Evolutionary conservation across 2,329 filamentous ascomycete species (phyloP), one percentile per base, ranked within the genome.

Genomic region (Pyrenophora tritici-repentis): DNA sequence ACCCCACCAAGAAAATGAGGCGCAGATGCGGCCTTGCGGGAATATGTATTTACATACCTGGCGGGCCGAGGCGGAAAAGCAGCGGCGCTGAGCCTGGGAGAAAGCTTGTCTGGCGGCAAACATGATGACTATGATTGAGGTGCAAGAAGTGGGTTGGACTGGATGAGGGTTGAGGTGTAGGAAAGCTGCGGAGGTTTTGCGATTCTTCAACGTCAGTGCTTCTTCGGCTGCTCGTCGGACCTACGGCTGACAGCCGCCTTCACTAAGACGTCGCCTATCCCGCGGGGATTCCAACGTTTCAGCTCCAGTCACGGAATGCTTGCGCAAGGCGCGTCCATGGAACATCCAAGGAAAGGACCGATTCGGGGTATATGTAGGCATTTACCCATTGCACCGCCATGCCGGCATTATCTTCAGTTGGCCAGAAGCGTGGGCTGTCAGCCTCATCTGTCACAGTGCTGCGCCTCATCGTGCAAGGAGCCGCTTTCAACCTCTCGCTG

Each of bases 101-200:
- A 81, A 76, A 58, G 78, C 72, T 65, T 80, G 76, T 67, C 80
- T 78, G 65, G 79, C 77, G 63, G 87, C 84, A 77, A 93, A 93
- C 90, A 95, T 87, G 58, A 55, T 69, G 67, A 47, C 50, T 53
- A 48, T 48, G 55, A 61, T 56, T 57, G 47, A 47, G 49, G 41
- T 43, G 44, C 44, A 50, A 38, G 56, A 56, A 59, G 58, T 62
- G 59, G 56, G 54, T 50, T 63, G 63, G 65, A 65, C 50, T 60
- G 63, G 66, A 63, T 36, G 50, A 56, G 56, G 41, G 45, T 56
- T 49, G 56, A 42, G 51, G 47, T 37, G 42, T 41, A 16, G 47
- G 54, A 55, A 55, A 53, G 52, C 47, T 42, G 47, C 53, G 47
- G 55, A 58, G 62, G 61, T 65, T 62, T 68, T 65, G 59, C 56